phyloP scores from a whole-genome alignment of 768 basidiomycete species.

The Boletus huronensis region DNA sequence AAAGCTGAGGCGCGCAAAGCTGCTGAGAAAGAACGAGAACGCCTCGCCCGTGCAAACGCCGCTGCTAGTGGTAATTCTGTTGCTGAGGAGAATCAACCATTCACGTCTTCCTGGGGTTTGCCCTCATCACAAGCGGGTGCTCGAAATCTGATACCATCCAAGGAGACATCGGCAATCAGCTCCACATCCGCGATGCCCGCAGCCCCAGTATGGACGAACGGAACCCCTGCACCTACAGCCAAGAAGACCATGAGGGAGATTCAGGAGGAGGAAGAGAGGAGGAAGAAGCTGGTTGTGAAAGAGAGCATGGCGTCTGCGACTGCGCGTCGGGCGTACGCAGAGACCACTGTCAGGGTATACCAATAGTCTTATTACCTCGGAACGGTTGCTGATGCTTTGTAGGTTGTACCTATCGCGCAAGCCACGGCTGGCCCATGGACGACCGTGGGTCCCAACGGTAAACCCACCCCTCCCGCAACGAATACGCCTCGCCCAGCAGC shows the following conservation, averaged over 20 bases:
- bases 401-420: conserved; percentile 32
- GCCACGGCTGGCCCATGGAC: conserved; percentile 69
- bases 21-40: conserved; percentile 69
- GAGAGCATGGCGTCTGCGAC: conserved; percentile 56
- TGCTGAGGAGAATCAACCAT: conserved; percentile 55
- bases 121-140: conserved; percentile 77
- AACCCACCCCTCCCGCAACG: conserved; percentile 35
- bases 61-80: conserved; percentile 35
- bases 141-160: conserved; percentile 38
- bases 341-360: conserved; percentile 69
- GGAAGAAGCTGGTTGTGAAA: conserved; percentile 65
- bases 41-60: conserved; percentile 45
- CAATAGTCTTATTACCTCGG: not conserved
- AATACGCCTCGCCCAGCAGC: conserved; percentile 36
- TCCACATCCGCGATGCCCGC: conserved; percentile 31
- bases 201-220: conserved; percentile 70
- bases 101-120: conserved; percentile 79
- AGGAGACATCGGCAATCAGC: conserved; percentile 37
- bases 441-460: conserved; percentile 80
- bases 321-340: conserved; percentile 73
- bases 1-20: conserved; percentile 74
- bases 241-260: conserved; percentile 99
- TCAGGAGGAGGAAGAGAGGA: conserved; percentile 92
- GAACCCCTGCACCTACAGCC: conserved; percentile 46
- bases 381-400: conserved; percentile 5